Base-by-base conservation (phyloP, 169 alveolate species). In the Plasmodium falciparum region DNA sequence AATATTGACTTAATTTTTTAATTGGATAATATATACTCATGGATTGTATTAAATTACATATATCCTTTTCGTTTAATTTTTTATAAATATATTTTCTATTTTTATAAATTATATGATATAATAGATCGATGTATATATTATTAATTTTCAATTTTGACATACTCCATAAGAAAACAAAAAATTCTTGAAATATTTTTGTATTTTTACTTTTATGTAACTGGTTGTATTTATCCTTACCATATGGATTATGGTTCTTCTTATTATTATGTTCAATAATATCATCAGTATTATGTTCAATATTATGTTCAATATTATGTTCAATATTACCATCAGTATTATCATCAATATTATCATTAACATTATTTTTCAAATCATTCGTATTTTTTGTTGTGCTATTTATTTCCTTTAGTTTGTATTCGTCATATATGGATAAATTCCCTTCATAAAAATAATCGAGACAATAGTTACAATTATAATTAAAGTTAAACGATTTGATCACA, bases 1-100 rank as follows among this genome's bases (percentile, higher is more conserved):
- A 17, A 24, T 13, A n/a, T 83, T 58, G 62, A 24, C 83, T 67
- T 33, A 83, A 22, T 83, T 83, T 83, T 83, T 83, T 83, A 43
- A 67, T 39, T 47, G 91, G 91, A 4, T 83, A 83, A 62, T 62
- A 83, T 56, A 62, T 56, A 58, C 58, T 67, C 11, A 83, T 17
- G 11, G 85, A 83, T n/a, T 83, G 91, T 11, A 83, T 69, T 20
- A 69, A 69, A 69, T 83, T 83, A 54, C 91, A 83, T 33, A 83
- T 39, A 58, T 83, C 91, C 52, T 83, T 83, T 56, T 83, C 83
- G 49, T 83, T 83, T 45, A 83, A 56, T 5, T 83, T 67, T 7
- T 47, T 43, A 22, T 63, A 69, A 54, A 83, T 24, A 56, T 69
- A 17, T 49, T 69, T 47, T 54, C 91, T 69, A 67, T 58, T 67